Conservation (phyloP, 2,329 filamentous ascomycete species). For the Cryphonectria parasitica region DNA sequence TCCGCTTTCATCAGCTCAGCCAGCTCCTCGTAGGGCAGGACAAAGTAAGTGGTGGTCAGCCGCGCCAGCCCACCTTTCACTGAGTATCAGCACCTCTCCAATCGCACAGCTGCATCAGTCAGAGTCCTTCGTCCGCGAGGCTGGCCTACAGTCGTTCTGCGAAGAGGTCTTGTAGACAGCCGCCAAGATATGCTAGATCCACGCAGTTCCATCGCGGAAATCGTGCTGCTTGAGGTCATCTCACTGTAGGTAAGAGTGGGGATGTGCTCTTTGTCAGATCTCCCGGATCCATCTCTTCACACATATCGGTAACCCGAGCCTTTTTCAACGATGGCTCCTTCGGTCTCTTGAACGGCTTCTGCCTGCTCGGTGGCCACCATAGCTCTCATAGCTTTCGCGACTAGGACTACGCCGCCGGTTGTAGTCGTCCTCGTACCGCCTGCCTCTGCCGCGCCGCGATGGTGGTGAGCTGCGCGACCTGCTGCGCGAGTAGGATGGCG, state of each 20-base stretch:
- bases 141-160: neutral
- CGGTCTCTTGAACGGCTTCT: conserved; percentile 46
- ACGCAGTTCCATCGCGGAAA: neutral
- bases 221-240: neutral
- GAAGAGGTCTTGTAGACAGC: neutral
- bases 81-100: neutral
- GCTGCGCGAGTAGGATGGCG: conserved; percentile 40
- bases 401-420: conserved; percentile 51
- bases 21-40: conserved; percentile 11
- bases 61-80: conserved; percentile 19
- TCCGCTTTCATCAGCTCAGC: conserved; percentile 18
- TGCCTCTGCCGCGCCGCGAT: conserved; percentile 40
- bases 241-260: neutral
- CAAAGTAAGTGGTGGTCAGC: conserved; percentile 23
- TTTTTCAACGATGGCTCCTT: conserved; percentile 40
- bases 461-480: conserved; percentile 36
- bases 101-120: neutral
- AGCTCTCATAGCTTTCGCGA: conserved; percentile 50
- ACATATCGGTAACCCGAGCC: neutral
- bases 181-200: neutral
- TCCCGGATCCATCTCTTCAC: neutral
- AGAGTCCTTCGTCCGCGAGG: neutral
- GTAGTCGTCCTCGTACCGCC: conserved; percentile 40
- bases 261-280: neutral
- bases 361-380: conserved; percentile 42